Conservation (phyloP, 768 basidiomycete species). For the Porpolomopsis calyptriformis region DNA sequence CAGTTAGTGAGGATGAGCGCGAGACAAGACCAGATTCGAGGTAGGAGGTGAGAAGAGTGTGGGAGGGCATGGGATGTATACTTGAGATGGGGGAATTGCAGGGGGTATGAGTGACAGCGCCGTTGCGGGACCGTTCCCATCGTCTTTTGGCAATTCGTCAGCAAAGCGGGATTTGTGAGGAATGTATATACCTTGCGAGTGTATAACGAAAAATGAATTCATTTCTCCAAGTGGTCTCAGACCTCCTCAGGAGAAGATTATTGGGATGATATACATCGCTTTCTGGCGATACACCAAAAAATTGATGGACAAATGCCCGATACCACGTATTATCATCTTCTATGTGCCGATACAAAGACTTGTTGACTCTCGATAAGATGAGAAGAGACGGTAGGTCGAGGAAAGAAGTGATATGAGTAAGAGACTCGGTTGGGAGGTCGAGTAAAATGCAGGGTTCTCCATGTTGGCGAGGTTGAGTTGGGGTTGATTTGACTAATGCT, state of each 20-base stretch:
- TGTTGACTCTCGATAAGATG: constrained; percentile 44
- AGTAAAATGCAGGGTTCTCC: constrained; percentile 37
- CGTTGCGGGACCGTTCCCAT: constrained; percentile 55
- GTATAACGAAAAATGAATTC: constrained; percentile 55
- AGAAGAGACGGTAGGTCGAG: constrained; percentile 56
- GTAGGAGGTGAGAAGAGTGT: constrained; percentile 50
- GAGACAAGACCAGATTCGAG: constrained; percentile 60
- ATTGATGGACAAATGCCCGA: constrained; percentile 59
- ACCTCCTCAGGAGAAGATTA: constrained; percentile 44
- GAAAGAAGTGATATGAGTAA: constrained; percentile 66
- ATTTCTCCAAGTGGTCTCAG: constrained; percentile 53
- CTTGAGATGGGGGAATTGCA: constrained; percentile 39
- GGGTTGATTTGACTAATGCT: constrained; percentile 16
- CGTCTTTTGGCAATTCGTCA: constrained; percentile 33
- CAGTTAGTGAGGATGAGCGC: constrained; percentile 60
- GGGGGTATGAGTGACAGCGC: constrained; percentile 54
- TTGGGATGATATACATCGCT: constrained; percentile 36
- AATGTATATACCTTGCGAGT: constrained; percentile 37
- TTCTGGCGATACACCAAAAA: constrained; percentile 59
- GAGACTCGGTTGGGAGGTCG: constrained; percentile 56
- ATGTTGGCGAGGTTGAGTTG: constrained; percentile 34
- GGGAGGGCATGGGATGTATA: constrained; percentile 48
- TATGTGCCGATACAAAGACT: constrained; percentile 50
- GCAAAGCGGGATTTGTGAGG: neutral
- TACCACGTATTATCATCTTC: constrained; percentile 74